These are phyloP conservation scores for Dentipellis fragilis DNA, from an alignment of 768 basidiomycete genomes.

Conservation along the genomic window DNA sequence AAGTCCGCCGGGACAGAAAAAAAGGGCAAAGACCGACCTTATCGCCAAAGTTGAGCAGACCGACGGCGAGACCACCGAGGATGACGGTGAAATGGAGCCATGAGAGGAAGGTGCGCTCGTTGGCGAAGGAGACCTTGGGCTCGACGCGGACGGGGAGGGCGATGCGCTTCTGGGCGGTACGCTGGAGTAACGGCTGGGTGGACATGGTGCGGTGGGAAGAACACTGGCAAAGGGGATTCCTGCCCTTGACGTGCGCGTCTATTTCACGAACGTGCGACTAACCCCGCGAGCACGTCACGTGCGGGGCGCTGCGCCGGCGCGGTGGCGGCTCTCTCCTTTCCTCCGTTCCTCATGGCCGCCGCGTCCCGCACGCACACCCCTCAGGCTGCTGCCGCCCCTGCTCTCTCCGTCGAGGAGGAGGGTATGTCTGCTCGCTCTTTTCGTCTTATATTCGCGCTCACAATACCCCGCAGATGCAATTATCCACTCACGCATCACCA, in stretches of 20 bases:
- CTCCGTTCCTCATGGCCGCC: neutral
- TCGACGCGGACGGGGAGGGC: constrained; percentile 93
- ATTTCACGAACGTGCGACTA: neutral
- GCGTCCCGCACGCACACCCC: neutral
- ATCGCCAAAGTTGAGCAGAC: constrained; percentile 96
- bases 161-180: constrained; percentile 89
- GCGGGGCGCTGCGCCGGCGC: neutral
- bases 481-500: constrained; percentile 70
- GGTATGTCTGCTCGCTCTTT: constrained; percentile 24
- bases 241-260: neutral
- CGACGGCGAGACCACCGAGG: constrained; percentile 91
- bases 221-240: neutral
- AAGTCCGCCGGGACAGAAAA: neutral
- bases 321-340: neutral
- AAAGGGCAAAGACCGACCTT: constrained; percentile 65
- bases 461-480: constrained; percentile 49
- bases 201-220: constrained; percentile 51
- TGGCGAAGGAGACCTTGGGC: constrained; percentile 91
- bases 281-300: neutral
- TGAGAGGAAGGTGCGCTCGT: constrained; percentile 93
- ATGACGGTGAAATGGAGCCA: constrained; percentile 99
- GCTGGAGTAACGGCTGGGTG: constrained; percentile 93
- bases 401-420: constrained; percentile 55
- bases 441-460: neutral
- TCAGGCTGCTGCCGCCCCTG: constrained; percentile 24